phyloP scores from a whole-genome alignment of 2,329 filamentous ascomycete species.

The Colletotrichum cuscutae region DNA sequence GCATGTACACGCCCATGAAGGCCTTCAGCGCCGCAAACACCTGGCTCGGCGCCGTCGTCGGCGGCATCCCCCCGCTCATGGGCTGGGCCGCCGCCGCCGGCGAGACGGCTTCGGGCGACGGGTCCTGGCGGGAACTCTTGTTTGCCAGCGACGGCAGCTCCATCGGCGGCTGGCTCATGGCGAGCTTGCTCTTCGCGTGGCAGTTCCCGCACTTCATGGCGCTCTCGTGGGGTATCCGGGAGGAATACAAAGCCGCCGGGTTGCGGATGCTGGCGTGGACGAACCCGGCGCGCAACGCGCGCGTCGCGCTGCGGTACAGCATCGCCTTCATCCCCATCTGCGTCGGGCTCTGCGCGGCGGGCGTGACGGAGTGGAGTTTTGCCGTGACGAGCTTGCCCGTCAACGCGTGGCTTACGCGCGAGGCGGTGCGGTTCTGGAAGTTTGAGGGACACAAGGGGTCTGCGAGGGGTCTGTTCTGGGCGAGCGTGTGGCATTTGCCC shows the following conservation, averaged over 20 bases:
- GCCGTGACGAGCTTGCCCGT: slow-evolving; percentile 82
- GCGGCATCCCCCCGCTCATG: slow-evolving; percentile 95
- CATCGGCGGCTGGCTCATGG: slow-evolving; percentile 89
- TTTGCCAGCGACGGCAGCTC: slow-evolving; percentile 70
- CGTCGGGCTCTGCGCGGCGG: slow-evolving; percentile 78
- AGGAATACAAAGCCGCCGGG: slow-evolving; percentile 83
- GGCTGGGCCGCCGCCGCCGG: slow-evolving; percentile 96
- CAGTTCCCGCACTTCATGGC: slow-evolving; percentile 99
- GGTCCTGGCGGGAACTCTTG: slow-evolving; percentile 81
- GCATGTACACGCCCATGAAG: slow-evolving; percentile 93
- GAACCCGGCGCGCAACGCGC: slow-evolving; percentile 84
- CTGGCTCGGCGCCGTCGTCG: slow-evolving; percentile 93
- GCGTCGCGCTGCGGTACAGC: slow-evolving; percentile 90
- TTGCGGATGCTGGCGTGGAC: slow-evolving; percentile 85
- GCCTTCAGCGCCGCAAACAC: slow-evolving; percentile 88
- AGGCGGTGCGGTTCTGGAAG: slow-evolving; percentile 85
- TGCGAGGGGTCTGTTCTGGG: slow-evolving; percentile 92
- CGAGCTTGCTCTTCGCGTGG: slow-evolving; percentile 89
- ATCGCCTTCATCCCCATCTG: slow-evolving; percentile 89
- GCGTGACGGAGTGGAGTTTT: slow-evolving; percentile 88
- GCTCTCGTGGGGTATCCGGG: slow-evolving; percentile 85
- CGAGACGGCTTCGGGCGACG: slow-evolving; percentile 80
- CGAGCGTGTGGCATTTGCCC: slow-evolving; percentile 95
- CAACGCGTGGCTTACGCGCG: slow-evolving; percentile 85
- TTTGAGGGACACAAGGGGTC: slow-evolving; percentile 81